Evolutionary conservation across 352 stramenopile genomes (phyloP).

Genomic region (Phytophthora macrochlamydospora): DNA sequence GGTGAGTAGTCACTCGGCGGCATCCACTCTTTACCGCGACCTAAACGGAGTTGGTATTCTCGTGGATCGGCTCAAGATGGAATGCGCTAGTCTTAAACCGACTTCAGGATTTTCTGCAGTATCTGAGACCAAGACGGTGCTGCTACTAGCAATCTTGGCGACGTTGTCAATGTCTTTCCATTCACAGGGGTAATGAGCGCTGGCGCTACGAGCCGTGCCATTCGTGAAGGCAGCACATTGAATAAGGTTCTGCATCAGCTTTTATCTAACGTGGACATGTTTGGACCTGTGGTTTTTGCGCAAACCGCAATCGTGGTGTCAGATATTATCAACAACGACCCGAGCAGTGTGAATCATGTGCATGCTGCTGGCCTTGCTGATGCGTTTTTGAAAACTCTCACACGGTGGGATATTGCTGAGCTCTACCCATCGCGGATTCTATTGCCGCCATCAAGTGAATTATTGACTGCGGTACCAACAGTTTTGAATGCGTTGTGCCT

Average conservation of each 20-base stretch:
- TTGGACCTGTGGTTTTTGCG: conserved; percentile 93
- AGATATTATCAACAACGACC: conserved; percentile 98
- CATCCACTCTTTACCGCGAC: conserved; percentile 78
- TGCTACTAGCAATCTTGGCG: conserved; percentile 75
- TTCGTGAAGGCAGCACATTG: conserved; percentile 87
- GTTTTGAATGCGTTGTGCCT: conserved; percentile 93
- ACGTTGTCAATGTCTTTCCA: conserved; percentile 87
- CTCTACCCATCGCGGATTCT: conserved; percentile 57
- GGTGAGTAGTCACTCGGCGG: conserved; percentile 73
- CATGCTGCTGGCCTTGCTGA: conserved; percentile 93
- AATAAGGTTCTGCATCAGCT: conserved; percentile 91
- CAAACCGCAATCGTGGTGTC: conserved; percentile 92
- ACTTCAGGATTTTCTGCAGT: conserved; percentile 18
- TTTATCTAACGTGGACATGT: conserved; percentile 89
- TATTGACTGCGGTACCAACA: conserved; percentile 95
- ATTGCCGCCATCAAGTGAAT: conserved; percentile 87
- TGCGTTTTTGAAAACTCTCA: conserved; percentile 93
- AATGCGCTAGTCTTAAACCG: conserved; percentile 35
- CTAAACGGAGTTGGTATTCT: conserved; percentile 87
- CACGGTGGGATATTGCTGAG: conserved; percentile 71
- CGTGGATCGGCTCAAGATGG: conserved; percentile 73
- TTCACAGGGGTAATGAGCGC: conserved; percentile 89
- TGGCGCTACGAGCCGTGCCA: conserved; percentile 83
- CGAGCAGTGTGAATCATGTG: conserved; percentile 94
- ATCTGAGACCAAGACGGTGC: conserved; percentile 62